phyloP scores from a whole-genome alignment of 2,329 filamentous ascomycete genomes.

The Beauveria sp. region DNA sequence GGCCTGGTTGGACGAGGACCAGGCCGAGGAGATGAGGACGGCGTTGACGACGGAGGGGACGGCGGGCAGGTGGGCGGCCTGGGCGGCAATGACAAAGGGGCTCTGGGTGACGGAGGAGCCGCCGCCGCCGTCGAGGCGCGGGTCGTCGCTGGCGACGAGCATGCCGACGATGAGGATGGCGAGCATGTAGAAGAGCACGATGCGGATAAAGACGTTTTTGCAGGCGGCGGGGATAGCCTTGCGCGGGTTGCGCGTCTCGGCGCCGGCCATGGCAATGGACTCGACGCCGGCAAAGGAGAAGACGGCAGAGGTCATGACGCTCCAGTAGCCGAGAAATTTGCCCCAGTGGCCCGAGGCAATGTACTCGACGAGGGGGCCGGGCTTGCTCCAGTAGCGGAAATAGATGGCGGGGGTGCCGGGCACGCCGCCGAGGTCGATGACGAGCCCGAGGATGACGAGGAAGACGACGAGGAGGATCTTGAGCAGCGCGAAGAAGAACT shows the following conservation, averaged over 20 bases:
- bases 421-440: conserved; percentile 56
- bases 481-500: conserved; percentile 43
- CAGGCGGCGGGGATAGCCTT: conserved; percentile 47
- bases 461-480: conserved; percentile 56
- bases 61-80: conserved; percentile 56
- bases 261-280: conserved; percentile 53
- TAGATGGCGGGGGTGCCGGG: conserved; percentile 52
- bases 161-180: conserved; percentile 64
- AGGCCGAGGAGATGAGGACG: conserved; percentile 64
- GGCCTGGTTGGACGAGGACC: conserved; percentile 61
- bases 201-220: conserved; percentile 50
- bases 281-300: conserved; percentile 63
- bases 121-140: conserved; percentile 40
- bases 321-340: conserved; percentile 58
- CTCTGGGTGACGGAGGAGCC: conserved; percentile 38
- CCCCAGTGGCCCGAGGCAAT: conserved; percentile 52
- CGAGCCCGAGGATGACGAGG: conserved; percentile 52
- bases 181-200: conserved; percentile 55
- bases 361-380: conserved; percentile 60
- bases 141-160: conserved; percentile 52
- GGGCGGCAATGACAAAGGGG: conserved; percentile 66
- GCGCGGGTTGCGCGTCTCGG: conserved; percentile 49
- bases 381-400: conserved; percentile 62
- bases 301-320: conserved; percentile 55
- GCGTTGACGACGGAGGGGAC: conserved; percentile 70